Base-by-base conservation (phyloP, 768 basidiomycete species). In the Chlorophyllum brunneum region DNA sequence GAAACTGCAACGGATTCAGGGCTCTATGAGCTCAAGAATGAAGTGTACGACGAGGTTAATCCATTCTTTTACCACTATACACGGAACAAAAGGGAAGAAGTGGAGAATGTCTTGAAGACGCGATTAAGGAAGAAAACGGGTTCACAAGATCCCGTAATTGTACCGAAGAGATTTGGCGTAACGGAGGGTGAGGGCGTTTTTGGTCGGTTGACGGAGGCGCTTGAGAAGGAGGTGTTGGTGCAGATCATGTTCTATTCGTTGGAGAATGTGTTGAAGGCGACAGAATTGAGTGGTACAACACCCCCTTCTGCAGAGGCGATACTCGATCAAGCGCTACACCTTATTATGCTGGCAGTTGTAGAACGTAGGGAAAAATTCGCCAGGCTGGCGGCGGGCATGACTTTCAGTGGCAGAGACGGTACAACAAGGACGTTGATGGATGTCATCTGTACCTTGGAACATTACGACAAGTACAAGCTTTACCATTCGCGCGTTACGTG, bases 1-100 rank as follows among this genome's bases (percentile, higher is more conserved):
- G 91, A 91, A 62, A 78, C 79, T 0, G 81, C 81, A 1, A 73
- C 84, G 1, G 94, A 95, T 58, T 78, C 77, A 0, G 95, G 97
- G 0, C 70, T 82, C n/a, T 98, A 98, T 68, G 86, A 94, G 55
- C 80, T 98, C 48, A 88, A 85, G 64, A 83, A 92, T 40, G 88
- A 87, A 59, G 75, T 73, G 16, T 93, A 82, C 65, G 86, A 85
- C 55, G 89, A 97, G 57, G 88, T 98, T 57, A 89, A 98, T 61
- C 94, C 95, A 0, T 97, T 94, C 70, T 97, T 95, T 73, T 90
- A 88, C 63, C 95, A 98, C 63, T 98, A 97, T 65, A 87, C 91
- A 13, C 79, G 95, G 34, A 98, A 98, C 70, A 86, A 92, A 59
- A 80, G 94, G 34, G 92, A 95, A 60, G 91, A 94, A 64, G 95